Percentiles rank a stretch among this genome's conserved stretches.
Conservation (phyloP, 225 moss, liverwort and hornwort species). For the Thuidium tamariscinum region DNA sequence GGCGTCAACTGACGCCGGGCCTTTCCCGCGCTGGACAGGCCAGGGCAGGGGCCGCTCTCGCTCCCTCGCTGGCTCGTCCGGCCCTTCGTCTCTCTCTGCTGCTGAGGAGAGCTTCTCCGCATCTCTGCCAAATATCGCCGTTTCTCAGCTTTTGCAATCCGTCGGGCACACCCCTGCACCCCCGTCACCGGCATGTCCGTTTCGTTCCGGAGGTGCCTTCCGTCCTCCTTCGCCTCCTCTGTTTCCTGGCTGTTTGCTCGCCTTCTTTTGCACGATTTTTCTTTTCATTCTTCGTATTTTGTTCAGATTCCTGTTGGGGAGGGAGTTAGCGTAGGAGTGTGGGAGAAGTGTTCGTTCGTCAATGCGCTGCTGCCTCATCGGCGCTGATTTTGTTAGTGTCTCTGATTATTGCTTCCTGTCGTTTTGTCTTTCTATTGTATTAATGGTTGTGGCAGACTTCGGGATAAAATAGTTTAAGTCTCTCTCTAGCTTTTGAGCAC, state of each 20-base stretch:
- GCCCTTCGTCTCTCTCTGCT: slow-evolving; percentile 17
- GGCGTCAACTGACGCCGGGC: neutral
- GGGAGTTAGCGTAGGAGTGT: neutral
- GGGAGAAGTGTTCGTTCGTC: neutral
- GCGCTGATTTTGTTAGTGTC: neutral
- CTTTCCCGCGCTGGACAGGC: neutral
- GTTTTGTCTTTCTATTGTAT: neutral
- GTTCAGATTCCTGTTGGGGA: neutral
- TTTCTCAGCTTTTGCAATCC: slow-evolving; percentile 16
- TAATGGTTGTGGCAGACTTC: neutral
- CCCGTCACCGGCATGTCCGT: slow-evolving; percentile 1
- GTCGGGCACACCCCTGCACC: neutral
- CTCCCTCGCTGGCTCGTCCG: neutral
- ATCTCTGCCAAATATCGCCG: slow-evolving; percentile 14
- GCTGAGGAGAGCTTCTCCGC: slow-evolving; percentile 5
- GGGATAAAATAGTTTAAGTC: neutral
- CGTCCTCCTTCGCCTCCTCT: neutral
- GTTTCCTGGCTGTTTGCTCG: neutral
- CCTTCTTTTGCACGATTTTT: slow-evolving; percentile 8
- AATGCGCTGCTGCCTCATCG: neutral
- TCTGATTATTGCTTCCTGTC: neutral
- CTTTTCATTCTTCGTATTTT: neutral
- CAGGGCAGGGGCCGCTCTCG: neutral
- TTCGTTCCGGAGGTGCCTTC: neutral
- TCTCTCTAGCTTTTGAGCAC: neutral